These are phyloP conservation scores for Quercus rubra DNA, from an alignment of 306 rosid species.

Conservation along the genomic window DNA sequence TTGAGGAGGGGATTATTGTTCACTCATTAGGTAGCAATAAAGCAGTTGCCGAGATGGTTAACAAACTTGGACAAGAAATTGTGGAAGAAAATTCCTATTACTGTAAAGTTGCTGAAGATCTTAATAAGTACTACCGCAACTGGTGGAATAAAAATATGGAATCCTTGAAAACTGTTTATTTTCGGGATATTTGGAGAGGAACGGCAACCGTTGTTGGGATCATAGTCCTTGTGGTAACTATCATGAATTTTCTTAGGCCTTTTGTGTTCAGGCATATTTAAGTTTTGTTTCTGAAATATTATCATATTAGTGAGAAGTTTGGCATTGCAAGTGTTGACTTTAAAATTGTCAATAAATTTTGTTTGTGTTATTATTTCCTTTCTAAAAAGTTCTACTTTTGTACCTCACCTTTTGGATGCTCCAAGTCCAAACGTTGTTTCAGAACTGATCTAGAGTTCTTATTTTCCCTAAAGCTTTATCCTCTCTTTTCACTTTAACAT, in stretches of 20 bases:
- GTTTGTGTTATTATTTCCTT: too few species aligned
- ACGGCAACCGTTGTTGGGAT: constrained; percentile 27
- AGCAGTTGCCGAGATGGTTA: constrained; percentile 12
- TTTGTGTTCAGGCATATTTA: neutral
- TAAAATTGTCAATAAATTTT: neutral
- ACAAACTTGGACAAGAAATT: constrained; percentile 1
- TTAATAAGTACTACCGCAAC: neutral
- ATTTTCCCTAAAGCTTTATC: too few species aligned
- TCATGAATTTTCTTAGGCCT: neutral
- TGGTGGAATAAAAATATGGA: constrained; percentile 11
- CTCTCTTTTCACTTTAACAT: too few species aligned
- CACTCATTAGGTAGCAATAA: constrained; percentile 19
- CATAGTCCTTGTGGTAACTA: neutral
- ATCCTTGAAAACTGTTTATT: constrained; percentile 18
- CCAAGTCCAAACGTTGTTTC: too few species aligned
- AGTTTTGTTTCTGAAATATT: too few species aligned
- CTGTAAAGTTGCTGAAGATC: neutral
- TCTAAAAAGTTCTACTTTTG: too few species aligned
- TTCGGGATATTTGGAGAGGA: constrained; percentile 28
- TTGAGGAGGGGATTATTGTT: neutral
- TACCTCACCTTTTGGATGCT: too few species aligned
- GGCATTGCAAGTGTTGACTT: neutral
- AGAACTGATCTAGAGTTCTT: too few species aligned
- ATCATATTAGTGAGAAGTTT: too few species aligned
- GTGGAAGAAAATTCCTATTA: neutral